A percentile compares a stretch with the other conserved stretches of the same genome.
These are phyloP conservation scores for Pyrenophora teres DNA, from an alignment of 2,329 filamentous ascomycete genomes.

Conservation along the genomic window DNA sequence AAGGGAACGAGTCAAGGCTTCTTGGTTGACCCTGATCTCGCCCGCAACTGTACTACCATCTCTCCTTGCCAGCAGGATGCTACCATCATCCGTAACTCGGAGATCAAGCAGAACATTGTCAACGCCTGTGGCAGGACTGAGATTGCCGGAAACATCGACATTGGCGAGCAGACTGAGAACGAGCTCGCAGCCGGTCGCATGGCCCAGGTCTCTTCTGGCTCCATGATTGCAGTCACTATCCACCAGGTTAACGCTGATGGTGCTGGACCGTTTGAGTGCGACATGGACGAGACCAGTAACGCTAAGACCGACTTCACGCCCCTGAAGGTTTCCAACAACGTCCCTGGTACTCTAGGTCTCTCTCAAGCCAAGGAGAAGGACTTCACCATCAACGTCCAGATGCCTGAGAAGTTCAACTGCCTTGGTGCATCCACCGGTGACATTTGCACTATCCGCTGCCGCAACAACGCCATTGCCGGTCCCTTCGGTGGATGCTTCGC, in stretches of 20 bases:
- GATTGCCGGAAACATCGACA: constrained; percentile 46
- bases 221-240: constrained; percentile 41
- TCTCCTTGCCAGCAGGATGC: constrained; percentile 47
- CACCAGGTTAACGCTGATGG: constrained; percentile 69
- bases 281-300: constrained; percentile 63
- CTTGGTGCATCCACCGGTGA: constrained; percentile 60
- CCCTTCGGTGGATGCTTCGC: constrained; percentile 67
- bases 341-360: constrained; percentile 63
- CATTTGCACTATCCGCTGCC: constrained; percentile 66
- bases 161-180: constrained; percentile 47
- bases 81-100: constrained; percentile 44
- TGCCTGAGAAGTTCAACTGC: constrained; percentile 61
- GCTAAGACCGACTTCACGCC: constrained; percentile 53
- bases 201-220: constrained; percentile 33
- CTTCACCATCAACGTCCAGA: constrained; percentile 63
- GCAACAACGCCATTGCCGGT: constrained; percentile 64
- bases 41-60: constrained; percentile 47
- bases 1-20: constrained; percentile 41
- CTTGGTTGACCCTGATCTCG: constrained; percentile 39
- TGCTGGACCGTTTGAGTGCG: constrained; percentile 67
- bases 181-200: constrained; percentile 41
- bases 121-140: constrained; percentile 46
- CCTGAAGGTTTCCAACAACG: constrained; percentile 62
- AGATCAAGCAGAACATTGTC: constrained; percentile 47
- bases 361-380: constrained; percentile 60